phyloP scores from a whole-genome alignment of 345 rosid species.

The Eucalyptus curtisii region DNA sequence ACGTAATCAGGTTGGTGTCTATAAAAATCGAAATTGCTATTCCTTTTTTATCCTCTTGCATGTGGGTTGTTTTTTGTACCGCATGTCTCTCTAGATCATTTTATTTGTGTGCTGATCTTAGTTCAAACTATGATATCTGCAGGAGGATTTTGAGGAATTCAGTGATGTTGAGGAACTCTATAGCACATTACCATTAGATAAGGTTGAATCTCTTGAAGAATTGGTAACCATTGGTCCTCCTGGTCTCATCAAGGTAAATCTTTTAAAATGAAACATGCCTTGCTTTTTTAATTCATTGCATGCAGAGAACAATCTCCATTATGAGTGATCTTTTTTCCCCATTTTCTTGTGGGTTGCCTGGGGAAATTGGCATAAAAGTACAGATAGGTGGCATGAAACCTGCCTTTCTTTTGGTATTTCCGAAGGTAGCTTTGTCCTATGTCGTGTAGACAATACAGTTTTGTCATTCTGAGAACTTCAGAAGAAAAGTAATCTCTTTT shows the following conservation, averaged over 20 bases:
- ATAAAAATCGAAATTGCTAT: not conserved
- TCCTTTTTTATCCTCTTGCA: not conserved
- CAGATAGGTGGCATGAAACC: not conserved
- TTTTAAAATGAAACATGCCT: not conserved
- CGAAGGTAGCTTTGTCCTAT: not conserved
- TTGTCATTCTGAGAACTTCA: not conserved
- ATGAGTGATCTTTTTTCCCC: not conserved
- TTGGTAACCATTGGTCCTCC: conserved; percentile 73
- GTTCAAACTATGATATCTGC: not conserved
- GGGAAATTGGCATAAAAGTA: not conserved
- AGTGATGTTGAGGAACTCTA: conserved; percentile 91
- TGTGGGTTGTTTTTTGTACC: not conserved
- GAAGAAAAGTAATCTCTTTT: not conserved
- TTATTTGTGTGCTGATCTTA: not conserved
- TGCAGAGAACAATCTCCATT: not conserved
- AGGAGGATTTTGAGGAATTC: conserved; percentile 97
- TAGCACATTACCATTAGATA: conserved; percentile 66
- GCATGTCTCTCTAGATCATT: not conserved
- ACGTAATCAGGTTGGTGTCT: conserved; percentile 76
- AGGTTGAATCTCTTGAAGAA: conserved; percentile 96
- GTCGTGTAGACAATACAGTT: not conserved
- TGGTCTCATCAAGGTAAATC: conserved; percentile 53
- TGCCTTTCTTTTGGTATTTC: not conserved
- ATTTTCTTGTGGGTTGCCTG: not conserved
- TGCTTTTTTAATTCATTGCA: not conserved